Evolutionary conservation across 345 rosid genomes (phyloP).

Genomic region (Brassica incana): DNA sequence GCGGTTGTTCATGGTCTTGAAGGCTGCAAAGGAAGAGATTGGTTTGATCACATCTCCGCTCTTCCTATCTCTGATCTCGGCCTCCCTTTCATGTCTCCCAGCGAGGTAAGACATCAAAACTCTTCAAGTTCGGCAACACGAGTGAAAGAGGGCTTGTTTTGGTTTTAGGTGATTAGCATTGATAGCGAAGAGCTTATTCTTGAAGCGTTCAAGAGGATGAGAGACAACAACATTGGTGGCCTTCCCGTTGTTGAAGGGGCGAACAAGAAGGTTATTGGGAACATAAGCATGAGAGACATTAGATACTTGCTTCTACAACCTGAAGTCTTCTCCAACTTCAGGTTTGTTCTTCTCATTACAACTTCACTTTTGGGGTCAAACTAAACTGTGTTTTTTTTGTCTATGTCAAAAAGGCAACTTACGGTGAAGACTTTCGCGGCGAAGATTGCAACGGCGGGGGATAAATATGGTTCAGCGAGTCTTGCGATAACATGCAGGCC

Average conservation of each 20-base stretch:
- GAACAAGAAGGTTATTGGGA: conserved; percentile 43
- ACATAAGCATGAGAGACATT: conserved; percentile 59
- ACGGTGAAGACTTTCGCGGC: conserved; percentile 61
- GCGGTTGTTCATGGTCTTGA: conserved; percentile 80
- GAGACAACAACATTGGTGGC: conserved; percentile 72
- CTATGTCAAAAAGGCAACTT: conserved; percentile 51
- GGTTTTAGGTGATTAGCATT: conserved; percentile 58
- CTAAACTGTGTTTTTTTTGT: background rate
- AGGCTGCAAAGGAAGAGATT: conserved; percentile 83
- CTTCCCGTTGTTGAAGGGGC: conserved; percentile 62
- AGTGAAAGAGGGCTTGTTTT: background rate
- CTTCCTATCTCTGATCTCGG: conserved; percentile 73
- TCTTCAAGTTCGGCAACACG: background rate
- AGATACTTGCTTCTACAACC: conserved; percentile 74
- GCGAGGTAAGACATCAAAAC: conserved; percentile 45
- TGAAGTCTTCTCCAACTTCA: conserved; percentile 75
- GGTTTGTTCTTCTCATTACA: conserved; percentile 42
- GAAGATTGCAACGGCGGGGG: conserved; percentile 46
- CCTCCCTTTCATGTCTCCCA: conserved; percentile 74
- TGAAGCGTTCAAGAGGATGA: conserved; percentile 84
- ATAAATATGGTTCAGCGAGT: conserved; percentile 45
- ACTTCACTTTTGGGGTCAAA: background rate
- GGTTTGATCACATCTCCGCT: conserved; percentile 77
- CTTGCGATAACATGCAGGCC: conserved; percentile 66
- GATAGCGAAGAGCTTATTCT: conserved; percentile 63